Conservation (phyloP, 2,329 filamentous ascomycete species). For the Aspergillus intermedius region DNA sequence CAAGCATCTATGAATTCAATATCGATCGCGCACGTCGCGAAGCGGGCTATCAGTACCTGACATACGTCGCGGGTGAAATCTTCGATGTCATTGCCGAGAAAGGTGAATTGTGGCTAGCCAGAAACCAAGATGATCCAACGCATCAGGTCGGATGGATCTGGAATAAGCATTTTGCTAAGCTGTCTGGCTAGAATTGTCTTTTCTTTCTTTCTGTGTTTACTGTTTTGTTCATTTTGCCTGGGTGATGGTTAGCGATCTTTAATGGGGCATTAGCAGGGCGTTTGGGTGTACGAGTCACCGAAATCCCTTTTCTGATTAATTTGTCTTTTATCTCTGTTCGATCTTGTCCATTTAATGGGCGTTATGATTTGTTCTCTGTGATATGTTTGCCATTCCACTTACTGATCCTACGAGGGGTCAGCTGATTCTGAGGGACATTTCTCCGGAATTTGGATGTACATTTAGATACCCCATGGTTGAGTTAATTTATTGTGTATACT, state of each 20-base stretch:
- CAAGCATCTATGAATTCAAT: conserved; percentile 93
- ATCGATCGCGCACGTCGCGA: conserved; percentile 88
- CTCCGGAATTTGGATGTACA: too few relatives aligned
- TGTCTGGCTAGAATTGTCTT: conserved; percentile 19
- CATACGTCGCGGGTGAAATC: conserved; percentile 91
- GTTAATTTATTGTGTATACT: too few relatives aligned
- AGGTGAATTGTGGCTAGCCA: conserved; percentile 93
- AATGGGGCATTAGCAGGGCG: too few relatives aligned
- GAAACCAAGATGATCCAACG: conserved; percentile 84
- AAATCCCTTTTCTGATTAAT: too few relatives aligned
- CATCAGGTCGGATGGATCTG: conserved; percentile 92
- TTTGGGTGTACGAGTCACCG: too few relatives aligned
- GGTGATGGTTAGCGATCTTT: not conserved
- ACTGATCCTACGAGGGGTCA: too few relatives aligned
- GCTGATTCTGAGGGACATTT: not conserved
- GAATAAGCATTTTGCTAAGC: conserved; percentile 88
- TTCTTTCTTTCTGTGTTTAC: conserved; percentile 1
- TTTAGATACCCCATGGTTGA: too few relatives aligned
- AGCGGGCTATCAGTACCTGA: conserved; percentile 90
- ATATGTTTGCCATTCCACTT: too few relatives aligned
- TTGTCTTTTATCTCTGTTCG: too few relatives aligned
- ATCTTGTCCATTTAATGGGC: too few relatives aligned
- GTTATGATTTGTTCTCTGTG: too few relatives aligned
- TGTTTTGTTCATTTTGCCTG: not conserved
- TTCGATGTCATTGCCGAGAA: conserved; percentile 94